These are phyloP conservation scores for Mariannaea sp. DNA, from an alignment of 2,329 filamentous ascomycete species.

Conservation along the genomic window DNA sequence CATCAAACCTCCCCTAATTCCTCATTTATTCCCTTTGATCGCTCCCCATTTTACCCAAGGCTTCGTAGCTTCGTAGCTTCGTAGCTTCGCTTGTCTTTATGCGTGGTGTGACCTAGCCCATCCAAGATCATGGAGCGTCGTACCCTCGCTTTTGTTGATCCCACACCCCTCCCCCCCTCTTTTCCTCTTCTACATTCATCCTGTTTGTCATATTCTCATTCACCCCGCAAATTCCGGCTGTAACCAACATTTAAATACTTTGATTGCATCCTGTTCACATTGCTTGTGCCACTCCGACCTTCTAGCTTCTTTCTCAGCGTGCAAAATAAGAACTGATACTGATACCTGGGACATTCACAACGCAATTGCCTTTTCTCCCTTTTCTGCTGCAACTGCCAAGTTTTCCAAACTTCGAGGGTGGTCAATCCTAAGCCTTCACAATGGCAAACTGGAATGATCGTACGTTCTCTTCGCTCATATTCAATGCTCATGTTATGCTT, in stretches of 20 bases:
- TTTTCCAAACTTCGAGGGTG: too few relatives aligned
- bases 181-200: neutral
- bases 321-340: conserved; percentile 8
- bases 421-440: conserved; percentile 15
- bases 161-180: conserved; percentile 15
- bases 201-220: conserved; percentile 17
- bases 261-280: conserved; percentile 15
- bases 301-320: conserved; percentile 13
- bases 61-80: too few relatives aligned
- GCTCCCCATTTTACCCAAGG: conserved; percentile 6
- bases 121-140: conserved; percentile 6
- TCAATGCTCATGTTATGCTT: neutral
- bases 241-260: conserved; percentile 34
- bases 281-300: neutral
- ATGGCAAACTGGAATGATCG: conserved; percentile 41
- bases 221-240: conserved; percentile 31
- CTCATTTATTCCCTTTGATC: neutral
- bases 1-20: conserved; percentile 10
- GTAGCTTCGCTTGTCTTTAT: too few relatives aligned
- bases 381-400: neutral
- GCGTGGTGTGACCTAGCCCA: conserved; percentile 30
- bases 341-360: neutral
- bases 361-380: neutral
- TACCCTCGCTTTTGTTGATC: conserved; percentile 7
- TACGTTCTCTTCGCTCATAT: conserved; percentile 24